Evolutionary conservation across 148 eudicot species (phyloP).

Genomic region (Rhododendron ferrugineum): DNA sequence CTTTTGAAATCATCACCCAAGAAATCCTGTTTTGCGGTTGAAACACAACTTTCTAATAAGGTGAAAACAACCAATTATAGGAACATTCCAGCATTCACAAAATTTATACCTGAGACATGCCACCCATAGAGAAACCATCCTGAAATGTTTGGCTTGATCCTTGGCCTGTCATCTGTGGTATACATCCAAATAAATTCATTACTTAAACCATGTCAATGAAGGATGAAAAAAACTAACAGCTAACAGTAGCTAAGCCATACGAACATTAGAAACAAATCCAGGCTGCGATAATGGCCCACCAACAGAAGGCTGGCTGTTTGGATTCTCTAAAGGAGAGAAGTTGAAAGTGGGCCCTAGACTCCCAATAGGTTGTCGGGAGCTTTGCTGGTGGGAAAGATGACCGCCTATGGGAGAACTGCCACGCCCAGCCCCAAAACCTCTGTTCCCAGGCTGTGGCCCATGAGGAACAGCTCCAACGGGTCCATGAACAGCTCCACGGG

Average conservation of each 20-base stretch:
- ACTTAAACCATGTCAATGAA: no score
- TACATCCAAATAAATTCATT: no score
- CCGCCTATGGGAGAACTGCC: conserved; percentile 87
- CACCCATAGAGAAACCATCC: conserved; percentile 87
- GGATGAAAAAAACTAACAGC: no score
- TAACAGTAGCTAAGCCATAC: conserved; percentile 8
- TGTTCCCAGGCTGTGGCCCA: conserved; percentile 71
- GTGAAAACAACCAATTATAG: no score
- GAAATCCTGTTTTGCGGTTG: conserved; percentile 55
- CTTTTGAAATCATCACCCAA: conserved; percentile 97
- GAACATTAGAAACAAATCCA: conserved; percentile 78
- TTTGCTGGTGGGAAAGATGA: conserved; percentile 82
- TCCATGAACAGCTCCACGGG: conserved; percentile 84
- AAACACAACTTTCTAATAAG: not conserved
- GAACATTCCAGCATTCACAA: not conserved
- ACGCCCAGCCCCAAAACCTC: conserved; percentile 91
- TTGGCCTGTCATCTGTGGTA: conserved; percentile 55
- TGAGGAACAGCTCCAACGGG: conserved; percentile 90
- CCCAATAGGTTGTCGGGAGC: conserved; percentile 72
- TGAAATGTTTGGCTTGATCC: conserved; percentile 52
- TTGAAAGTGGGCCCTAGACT: conserved; percentile 65
- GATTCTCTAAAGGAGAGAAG: conserved; percentile 61
- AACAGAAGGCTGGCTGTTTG: conserved; percentile 81
- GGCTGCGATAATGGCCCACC: conserved; percentile 94
- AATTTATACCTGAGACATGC: conserved; percentile 91